Conservation (phyloP, 2,329 filamentous ascomycete species). For the Xylaria sp. region DNA sequence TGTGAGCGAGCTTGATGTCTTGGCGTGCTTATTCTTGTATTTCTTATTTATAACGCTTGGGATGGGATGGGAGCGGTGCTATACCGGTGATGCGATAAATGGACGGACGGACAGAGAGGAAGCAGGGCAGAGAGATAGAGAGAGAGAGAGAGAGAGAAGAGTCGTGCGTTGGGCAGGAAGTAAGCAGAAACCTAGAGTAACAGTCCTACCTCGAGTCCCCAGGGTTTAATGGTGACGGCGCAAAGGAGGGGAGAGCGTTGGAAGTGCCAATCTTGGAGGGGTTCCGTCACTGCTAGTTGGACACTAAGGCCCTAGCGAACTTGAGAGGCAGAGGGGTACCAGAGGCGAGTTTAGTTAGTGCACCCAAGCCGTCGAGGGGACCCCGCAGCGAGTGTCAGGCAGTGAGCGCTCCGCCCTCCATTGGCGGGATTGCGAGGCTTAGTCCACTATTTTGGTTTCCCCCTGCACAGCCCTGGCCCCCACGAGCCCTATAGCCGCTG, state of each 20-base stretch:
- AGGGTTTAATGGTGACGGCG: conserved; percentile 17
- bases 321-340: not conserved
- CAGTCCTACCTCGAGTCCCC: not conserved
- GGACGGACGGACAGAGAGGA: not conserved
- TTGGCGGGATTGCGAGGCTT: conserved; percentile 39
- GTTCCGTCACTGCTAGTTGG: not conserved
- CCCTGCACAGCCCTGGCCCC: conserved; percentile 31
- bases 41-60: not conserved
- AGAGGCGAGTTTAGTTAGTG: not conserved
- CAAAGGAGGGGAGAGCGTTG: conserved; percentile 15
- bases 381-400: conserved; percentile 35
- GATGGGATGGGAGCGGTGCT: not conserved
- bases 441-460: conserved; percentile 36
- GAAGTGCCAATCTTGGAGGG: conserved; percentile 23
- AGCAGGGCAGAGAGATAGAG: not conserved
- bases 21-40: not conserved
- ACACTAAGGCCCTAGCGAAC: too few species aligned
- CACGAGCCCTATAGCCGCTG: conserved; percentile 37
- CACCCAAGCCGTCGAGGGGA: conserved; percentile 10
- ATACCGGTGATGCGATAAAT: not conserved
- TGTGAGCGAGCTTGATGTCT: not conserved
- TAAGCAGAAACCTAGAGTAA: not conserved
- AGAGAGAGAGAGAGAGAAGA: not conserved
- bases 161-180: conserved; percentile 13
- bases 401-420: conserved; percentile 23